A percentile compares a stretch with the other conserved stretches of the same genome.
Conservation (phyloP, 768 basidiomycete species). For the Suillus bovinus region DNA sequence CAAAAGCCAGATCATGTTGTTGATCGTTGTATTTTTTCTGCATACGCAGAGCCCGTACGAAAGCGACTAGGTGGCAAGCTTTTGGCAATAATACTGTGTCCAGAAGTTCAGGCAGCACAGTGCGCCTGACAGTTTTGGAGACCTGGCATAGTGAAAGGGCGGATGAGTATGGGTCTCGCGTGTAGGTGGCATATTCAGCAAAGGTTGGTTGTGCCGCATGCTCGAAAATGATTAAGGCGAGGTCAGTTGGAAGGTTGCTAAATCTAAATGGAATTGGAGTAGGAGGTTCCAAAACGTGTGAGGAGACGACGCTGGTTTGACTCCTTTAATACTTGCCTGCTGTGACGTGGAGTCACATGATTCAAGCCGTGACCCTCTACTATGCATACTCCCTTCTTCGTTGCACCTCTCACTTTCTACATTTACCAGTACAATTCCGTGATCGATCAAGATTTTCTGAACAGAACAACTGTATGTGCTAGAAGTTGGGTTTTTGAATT, state of each 20-base stretch:
- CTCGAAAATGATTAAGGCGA: conserved; percentile 35
- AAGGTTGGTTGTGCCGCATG: conserved; percentile 31
- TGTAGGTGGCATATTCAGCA: too few species aligned
- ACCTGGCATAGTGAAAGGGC: conserved; percentile 35
- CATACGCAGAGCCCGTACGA: conserved; percentile 30
- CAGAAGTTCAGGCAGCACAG: conserved; percentile 40
- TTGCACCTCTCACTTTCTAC: too few species aligned
- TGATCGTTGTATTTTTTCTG: conserved; percentile 20
- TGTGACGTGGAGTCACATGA: too few species aligned
- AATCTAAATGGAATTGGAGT: conserved; percentile 19
- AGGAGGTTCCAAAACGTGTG: not conserved
- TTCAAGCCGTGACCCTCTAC: too few species aligned
- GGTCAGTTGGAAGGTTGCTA: conserved; percentile 34
- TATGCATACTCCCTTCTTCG: too few species aligned
- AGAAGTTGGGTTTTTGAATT: too few species aligned
- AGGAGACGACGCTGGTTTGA: not conserved
- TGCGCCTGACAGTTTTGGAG: conserved; percentile 32
- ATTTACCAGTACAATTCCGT: too few species aligned
- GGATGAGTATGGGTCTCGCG: conserved; percentile 25
- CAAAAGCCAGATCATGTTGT: conserved; percentile 28
- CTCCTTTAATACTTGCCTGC: not conserved
- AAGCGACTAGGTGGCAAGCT: conserved; percentile 13
- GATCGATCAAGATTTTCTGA: too few species aligned
- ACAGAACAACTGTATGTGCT: too few species aligned
- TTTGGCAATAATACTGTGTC: conserved; percentile 36